Base-by-base conservation (phyloP, 768 basidiomycete species). In the Amanita polypyramis region DNA sequence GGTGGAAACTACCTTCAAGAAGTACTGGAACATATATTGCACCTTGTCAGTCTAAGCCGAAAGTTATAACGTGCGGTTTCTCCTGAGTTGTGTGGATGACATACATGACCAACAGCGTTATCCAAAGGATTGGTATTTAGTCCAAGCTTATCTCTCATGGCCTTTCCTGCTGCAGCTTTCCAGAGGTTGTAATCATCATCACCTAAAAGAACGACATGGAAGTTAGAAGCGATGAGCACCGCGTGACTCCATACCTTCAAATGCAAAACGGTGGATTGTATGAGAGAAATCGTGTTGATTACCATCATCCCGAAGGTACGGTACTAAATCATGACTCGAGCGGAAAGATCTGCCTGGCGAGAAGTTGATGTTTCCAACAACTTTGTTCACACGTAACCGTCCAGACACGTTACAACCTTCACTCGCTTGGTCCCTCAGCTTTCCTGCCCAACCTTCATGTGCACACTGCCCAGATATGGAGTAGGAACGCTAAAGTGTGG, bases 21-120 rank as follows among this genome's bases (percentile, higher is more conserved):
- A 98, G 66, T 98, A 95, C 61, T 98, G 92, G 77, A 92, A 96
- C 91, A 96, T 93, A 63, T 90, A 95, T 55, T 91, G 77, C 20
- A 82, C 65, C 59, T 86, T 85, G 54, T 65, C 69, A 1, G 91
- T 92, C 84, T 88, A 21, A 37, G 32, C 37, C 34, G 34, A 25
- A 35, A 25, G 21, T 39, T 15, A n/a, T n/a, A 52, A 46, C 51
- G 20, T 39, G 41, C 25, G 9, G 17, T 10, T n/a, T 14, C 12
- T 38, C 25, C 38, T 25, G 34, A 34, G 19, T 3, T 41, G 27
- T 34, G 40, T 7, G 42, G 11, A 10, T 27, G 25, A 65, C 73
- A 19, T 54, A 85, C 81, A 59, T 70, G 72, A 40, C 70, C 80
- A 48, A 74, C 66, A 20, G 75, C 73, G 23, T 69, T 74, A 49